Base-by-base conservation (phyloP, 441 rosid genomes). In the Viola pubescens region DNA sequence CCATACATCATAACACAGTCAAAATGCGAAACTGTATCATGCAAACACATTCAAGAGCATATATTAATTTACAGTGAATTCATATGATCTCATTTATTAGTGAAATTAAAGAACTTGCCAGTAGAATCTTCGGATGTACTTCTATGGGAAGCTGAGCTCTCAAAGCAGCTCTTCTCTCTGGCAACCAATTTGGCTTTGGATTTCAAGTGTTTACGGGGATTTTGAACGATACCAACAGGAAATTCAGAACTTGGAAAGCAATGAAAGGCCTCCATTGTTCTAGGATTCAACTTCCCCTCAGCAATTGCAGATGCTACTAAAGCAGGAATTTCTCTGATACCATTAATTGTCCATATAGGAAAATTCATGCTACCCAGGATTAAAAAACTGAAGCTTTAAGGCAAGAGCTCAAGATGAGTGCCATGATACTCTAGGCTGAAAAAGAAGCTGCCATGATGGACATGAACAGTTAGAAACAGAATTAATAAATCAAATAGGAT, bases 231-330 rank as follows among this genome's bases (percentile, higher is more conserved):
- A 26, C 34, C 52, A 14, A 38, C 62, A 61, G 78, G 78, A 58
- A 9, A 10, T 44, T 26, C 52, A 38, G 80, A 63, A 56, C 60
- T 72, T 48, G 74, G 65, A 10, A 55, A 59, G 68, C 34, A 66
- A 69, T 75, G 73, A 58, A 85, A 87, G 61, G 94, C 88, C 67
- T 81, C 78, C 97, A 85, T 81, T 66, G 55, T 77, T 53, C 49
- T 57, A 2, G 95, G 95, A 67, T 90, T 83, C 65, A 87, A 70
- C 55, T 63, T 71, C 60, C 97, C 95, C 70, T 82, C 77, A 5
- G 91, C 97, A 65, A 90, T 75, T 61, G 91, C 95, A 70, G 72
- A 51, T 45, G 87, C 91, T 64, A 84, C 70, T 14, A 88, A 84
- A 57, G 91, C 73, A 40, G 91, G 75, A 50, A 87, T 72, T 45